Conservation (phyloP, 2,329 filamentous ascomycete genomes). For the Amauroascus verrucosus region DNA sequence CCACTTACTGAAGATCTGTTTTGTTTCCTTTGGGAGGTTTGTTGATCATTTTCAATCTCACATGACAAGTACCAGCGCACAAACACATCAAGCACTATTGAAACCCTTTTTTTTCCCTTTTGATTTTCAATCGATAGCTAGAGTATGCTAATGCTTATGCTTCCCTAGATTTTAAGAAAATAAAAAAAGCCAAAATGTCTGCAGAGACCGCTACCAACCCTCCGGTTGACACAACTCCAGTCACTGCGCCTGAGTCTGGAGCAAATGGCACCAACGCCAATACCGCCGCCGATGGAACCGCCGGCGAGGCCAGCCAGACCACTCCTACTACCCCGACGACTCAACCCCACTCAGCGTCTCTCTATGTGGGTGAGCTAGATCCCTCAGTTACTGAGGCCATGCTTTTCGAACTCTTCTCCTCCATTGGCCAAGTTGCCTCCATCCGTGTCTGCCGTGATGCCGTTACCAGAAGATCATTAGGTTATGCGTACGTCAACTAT, state of each 20-base stretch:
- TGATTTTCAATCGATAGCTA: neutral
- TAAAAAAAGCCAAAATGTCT: slow-evolving; percentile 58
- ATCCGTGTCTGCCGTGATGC: slow-evolving; percentile 99
- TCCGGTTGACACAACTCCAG: slow-evolving; percentile 52
- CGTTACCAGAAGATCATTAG: slow-evolving; percentile 94
- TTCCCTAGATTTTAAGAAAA: slow-evolving; percentile 37
- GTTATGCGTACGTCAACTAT: slow-evolving; percentile 99
- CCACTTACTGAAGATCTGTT: neutral
- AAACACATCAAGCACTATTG: neutral
- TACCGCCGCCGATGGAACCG: slow-evolving; percentile 38
- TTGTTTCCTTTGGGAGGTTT: neutral
- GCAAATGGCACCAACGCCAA: slow-evolving; percentile 57
- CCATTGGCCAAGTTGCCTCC: slow-evolving; percentile 95
- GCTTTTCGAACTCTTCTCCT: slow-evolving; percentile 99
- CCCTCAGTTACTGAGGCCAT: slow-evolving; percentile 97
- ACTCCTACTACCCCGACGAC: slow-evolving; percentile 58
- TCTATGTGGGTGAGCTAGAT: slow-evolving; percentile 98
- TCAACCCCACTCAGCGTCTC: slow-evolving; percentile 88
- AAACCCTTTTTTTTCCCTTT: neutral
- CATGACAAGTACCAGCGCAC: slow-evolving; percentile 1
- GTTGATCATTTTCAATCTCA: slow-evolving; percentile 2
- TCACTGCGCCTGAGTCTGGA: slow-evolving; percentile 42
- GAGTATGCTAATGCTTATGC: slow-evolving; percentile 7
- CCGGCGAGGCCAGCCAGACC: slow-evolving; percentile 38
- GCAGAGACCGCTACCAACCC: slow-evolving; percentile 66